phyloP scores from a whole-genome alignment of 306 rosid genomes.

The Malus asiatica region DNA sequence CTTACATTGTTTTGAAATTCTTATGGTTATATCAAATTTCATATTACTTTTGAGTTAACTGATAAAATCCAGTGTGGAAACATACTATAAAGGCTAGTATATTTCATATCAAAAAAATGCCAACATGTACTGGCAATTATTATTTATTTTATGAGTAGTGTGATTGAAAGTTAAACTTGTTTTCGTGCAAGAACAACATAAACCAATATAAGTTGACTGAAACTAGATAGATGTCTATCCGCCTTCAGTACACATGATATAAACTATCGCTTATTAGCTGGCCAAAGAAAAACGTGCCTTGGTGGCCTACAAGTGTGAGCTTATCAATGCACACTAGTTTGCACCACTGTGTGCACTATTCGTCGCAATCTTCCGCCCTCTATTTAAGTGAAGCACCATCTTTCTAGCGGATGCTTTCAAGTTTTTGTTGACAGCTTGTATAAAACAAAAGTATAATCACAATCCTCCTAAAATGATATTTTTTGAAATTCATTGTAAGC shows the following conservation, averaged over 20 bases:
- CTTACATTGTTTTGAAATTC: neutral
- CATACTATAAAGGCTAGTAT: neutral
- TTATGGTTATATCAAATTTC: neutral
- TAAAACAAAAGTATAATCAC: neutral
- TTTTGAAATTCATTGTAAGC: no score
- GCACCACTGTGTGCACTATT: neutral
- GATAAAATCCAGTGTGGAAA: neutral
- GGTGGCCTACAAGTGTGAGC: neutral
- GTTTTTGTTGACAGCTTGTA: neutral
- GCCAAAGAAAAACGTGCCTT: neutral
- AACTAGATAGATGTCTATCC: neutral
- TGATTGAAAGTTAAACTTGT: neutral
- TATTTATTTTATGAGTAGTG: neutral
- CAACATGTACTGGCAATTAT: neutral
- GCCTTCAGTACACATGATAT: neutral
- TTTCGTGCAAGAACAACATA: neutral
- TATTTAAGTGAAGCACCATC: neutral
- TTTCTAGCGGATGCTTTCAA: neutral
- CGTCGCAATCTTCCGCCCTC: neutral
- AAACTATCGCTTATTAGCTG: neutral
- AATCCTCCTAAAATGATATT: neutral
- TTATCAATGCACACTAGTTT: neutral
- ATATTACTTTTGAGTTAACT: constrained; percentile 8
- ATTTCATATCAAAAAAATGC: neutral
- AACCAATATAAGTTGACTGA: neutral